Base-by-base conservation (phyloP, 139 green algal genomes). In the Mesostigma viride region DNA sequence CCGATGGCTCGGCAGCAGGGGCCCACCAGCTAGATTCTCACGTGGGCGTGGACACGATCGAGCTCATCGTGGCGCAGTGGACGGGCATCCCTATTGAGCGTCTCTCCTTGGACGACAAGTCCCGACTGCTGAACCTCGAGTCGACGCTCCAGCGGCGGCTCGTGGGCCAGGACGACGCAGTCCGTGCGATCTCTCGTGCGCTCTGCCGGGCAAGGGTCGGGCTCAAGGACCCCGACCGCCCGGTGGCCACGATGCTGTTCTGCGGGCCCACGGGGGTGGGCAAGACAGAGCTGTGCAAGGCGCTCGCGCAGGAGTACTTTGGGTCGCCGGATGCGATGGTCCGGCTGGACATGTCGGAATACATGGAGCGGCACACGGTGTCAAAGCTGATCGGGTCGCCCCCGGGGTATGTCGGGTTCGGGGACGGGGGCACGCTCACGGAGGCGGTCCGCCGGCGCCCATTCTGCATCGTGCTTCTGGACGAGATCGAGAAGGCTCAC, bases 401-500 rank as follows among this genome's bases (percentile, higher is more conserved):
- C 3, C 72, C 72, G 8, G 82, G 87, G 8, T 94, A 90, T 67
- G 73, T 90, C 8, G 87, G 87, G 3, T 94, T 82, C 35, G 80
- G 73, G 35, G 80, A 94, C 62, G 87, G 83, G 6, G 87, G 85
- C 44, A 84, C 79, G 69, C 83, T 94, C 24, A 94, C 87, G 0
- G 87, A 94, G 73, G 78, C 83, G 1, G 81, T 93, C 33, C 79
- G 84, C 24, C 79, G 88, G 31, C 83, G 79, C 27, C 92, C 92
- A 1, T 91, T 85, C 81, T 80, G 67, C 64, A 67, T 98, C 20
- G 71, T 96, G 51, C 88, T 99, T 47, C 84, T 99, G 60, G 93
- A 99, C 74, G 93, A 98, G 80, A 86, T 99, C 14, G 93, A 99
- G 78, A 99, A 99, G 79, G 93, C 93, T 35, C 93, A 99, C 82